Conservation (phyloP, 2,329 filamentous ascomycete species). For the Cladosporium phlei region DNA sequence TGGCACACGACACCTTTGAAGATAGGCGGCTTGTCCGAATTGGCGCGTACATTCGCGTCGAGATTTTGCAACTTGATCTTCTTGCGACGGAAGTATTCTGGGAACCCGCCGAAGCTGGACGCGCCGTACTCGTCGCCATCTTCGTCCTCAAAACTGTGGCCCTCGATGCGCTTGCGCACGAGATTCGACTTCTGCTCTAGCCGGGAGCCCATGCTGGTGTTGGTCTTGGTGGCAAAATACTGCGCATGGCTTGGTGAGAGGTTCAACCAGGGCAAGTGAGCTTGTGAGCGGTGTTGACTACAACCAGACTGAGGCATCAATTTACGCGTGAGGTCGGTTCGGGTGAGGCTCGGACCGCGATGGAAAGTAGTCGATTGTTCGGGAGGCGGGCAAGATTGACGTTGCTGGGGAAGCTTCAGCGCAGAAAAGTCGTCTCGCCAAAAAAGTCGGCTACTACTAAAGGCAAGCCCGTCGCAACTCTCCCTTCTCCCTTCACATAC, state of each 20-base stretch:
- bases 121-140: conserved; percentile 84
- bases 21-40: conserved; percentile 71
- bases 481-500: not conserved
- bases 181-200: conserved; percentile 55
- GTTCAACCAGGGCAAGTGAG: too few species aligned
- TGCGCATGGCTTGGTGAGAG: too few species aligned
- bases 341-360: too few species aligned
- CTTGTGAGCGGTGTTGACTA: too few species aligned
- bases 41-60: conserved; percentile 72
- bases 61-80: conserved; percentile 96
- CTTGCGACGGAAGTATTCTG: conserved; percentile 90
- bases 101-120: conserved; percentile 82
- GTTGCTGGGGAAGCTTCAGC: not conserved
- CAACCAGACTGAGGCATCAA: too few species aligned
- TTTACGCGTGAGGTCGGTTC: too few species aligned
- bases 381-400: too few species aligned
- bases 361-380: too few species aligned
- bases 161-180: conserved; percentile 60
- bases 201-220: conserved; percentile 57
- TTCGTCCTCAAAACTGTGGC: conserved; percentile 72
- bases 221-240: too few species aligned
- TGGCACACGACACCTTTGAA: conserved; percentile 89
- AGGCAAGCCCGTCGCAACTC: conserved; percentile 1
- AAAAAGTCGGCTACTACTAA: too few species aligned
- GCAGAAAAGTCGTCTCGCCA: not conserved